These are phyloP conservation scores for Aspergillus glaucus DNA, from an alignment of 2,329 filamentous ascomycete species.

Conservation along the genomic window DNA sequence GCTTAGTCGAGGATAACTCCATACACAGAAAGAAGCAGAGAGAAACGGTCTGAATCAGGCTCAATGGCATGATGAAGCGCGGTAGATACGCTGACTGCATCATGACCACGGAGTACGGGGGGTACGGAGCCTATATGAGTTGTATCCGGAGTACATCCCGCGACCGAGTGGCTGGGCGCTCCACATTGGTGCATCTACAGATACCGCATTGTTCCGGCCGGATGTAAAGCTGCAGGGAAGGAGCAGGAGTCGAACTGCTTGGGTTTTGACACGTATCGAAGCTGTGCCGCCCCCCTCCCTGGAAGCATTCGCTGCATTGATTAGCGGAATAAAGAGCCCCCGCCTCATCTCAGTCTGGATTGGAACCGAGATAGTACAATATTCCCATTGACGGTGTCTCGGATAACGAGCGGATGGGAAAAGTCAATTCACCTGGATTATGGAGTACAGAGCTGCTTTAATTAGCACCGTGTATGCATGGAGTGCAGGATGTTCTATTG, in stretches of 20 bases:
- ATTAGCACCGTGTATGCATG: background rate
- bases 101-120: background rate
- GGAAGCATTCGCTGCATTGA: background rate
- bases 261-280: constrained; percentile 25
- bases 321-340: no score
- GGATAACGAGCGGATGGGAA: background rate
- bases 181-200: constrained; percentile 1
- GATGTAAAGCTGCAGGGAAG: constrained; percentile 22
- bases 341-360: no score
- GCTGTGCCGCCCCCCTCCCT: constrained; percentile 10
- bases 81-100: background rate
- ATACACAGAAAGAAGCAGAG: background rate
- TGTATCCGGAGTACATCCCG: background rate
- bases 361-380: no score
- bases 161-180: background rate
- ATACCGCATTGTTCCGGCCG: constrained; percentile 6
- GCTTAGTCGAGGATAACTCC: constrained; percentile 6
- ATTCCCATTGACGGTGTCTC: background rate
- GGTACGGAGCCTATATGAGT: background rate
- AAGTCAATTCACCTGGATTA: background rate
- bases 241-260: constrained; percentile 18
- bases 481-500: background rate
- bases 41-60: background rate
- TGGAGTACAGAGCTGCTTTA: background rate
- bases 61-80: background rate